A percentile compares a stretch with the other conserved stretches of the same genome.
These are phyloP conservation scores for Cercospora sp. DNA, from an alignment of 2,329 filamentous ascomycete genomes.

Conservation along the genomic window DNA sequence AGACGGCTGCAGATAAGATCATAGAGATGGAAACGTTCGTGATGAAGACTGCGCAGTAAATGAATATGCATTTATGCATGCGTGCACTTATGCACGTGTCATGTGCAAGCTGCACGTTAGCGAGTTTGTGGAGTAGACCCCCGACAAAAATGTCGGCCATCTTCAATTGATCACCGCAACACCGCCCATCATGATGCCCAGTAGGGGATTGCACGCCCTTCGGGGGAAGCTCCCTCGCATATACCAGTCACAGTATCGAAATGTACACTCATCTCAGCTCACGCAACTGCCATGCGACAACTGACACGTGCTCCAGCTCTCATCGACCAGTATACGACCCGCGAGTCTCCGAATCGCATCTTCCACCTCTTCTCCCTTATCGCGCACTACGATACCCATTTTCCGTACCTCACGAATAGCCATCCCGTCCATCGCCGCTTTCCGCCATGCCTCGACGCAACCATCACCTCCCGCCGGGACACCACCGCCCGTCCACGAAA, in stretches of 20 bases:
- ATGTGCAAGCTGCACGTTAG: neutral
- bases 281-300: neutral
- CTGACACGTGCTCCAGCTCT: constrained; percentile 28
- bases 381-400: constrained; percentile 19
- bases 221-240: constrained; percentile 29
- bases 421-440: constrained; percentile 22
- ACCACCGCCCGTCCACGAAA: constrained; percentile 29
- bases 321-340: constrained; percentile 25
- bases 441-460: constrained; percentile 35
- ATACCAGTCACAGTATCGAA: constrained; percentile 32
- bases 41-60: neutral
- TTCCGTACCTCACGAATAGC: constrained; percentile 19
- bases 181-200: constrained; percentile 46
- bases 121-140: neutral
- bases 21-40: neutral
- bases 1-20: neutral
- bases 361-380: constrained; percentile 6
- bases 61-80: neutral
- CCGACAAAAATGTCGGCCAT: neutral
- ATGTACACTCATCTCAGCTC: constrained; percentile 24
- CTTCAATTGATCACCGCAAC: neutral
- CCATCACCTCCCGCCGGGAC: constrained; percentile 36
- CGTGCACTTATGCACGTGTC: neutral
- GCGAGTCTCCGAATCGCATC: constrained; percentile 17
- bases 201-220: constrained; percentile 48